phyloP scores from a whole-genome alignment of 2,329 filamentous ascomycete genomes.

The Myriosclerotinia curreyana region DNA sequence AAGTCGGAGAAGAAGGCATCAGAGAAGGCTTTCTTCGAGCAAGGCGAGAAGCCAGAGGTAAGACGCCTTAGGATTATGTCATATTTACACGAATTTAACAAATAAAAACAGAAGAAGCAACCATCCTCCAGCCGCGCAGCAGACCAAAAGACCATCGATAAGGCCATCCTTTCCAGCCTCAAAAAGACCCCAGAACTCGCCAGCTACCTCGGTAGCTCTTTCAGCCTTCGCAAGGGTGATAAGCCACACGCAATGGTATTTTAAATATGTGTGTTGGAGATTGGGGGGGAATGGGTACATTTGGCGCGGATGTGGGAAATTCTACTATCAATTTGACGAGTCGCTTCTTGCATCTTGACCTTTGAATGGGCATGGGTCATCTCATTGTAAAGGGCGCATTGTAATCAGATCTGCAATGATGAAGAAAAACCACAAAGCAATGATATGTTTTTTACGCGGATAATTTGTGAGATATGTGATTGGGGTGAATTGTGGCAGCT shows the following conservation, averaged over 20 bases:
- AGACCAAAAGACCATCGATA: slow-evolving; percentile 99
- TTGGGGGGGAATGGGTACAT: slow-evolving; percentile 31
- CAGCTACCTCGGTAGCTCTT: slow-evolving; percentile 91
- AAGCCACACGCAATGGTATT: slow-evolving; percentile 99
- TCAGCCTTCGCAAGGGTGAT: slow-evolving; percentile 99
- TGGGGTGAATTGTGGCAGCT: slow-evolving; percentile 15
- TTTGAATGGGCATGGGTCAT: slow-evolving; percentile 57
- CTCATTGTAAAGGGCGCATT: slow-evolving; percentile 42
- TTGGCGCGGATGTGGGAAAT: slow-evolving; percentile 45
- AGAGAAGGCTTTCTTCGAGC: slow-evolving; percentile 99
- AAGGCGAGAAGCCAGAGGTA: slow-evolving; percentile 97
- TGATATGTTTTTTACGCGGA: slow-evolving; percentile 19
- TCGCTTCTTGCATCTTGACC: slow-evolving; percentile 62
- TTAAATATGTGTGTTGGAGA: slow-evolving; percentile 51
- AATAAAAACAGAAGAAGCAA: slow-evolving; percentile 81
- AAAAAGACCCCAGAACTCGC: slow-evolving; percentile 96
- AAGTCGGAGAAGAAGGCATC: slow-evolving; percentile 92
- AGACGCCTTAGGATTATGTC: slow-evolving; percentile 37
- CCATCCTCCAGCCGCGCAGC: slow-evolving; percentile 85
- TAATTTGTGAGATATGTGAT: slow-evolving; percentile 10
- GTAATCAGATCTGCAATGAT: slow-evolving; percentile 42
- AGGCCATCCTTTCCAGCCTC: slow-evolving; percentile 89
- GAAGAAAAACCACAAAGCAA: slow-evolving; percentile 40
- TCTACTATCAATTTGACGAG: slow-evolving; percentile 48
- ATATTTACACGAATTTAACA: slow-evolving; percentile 1